These are phyloP conservation scores for Euphorbia celastroides DNA, from an alignment of 441 rosid genomes.

Conservation along the genomic window DNA sequence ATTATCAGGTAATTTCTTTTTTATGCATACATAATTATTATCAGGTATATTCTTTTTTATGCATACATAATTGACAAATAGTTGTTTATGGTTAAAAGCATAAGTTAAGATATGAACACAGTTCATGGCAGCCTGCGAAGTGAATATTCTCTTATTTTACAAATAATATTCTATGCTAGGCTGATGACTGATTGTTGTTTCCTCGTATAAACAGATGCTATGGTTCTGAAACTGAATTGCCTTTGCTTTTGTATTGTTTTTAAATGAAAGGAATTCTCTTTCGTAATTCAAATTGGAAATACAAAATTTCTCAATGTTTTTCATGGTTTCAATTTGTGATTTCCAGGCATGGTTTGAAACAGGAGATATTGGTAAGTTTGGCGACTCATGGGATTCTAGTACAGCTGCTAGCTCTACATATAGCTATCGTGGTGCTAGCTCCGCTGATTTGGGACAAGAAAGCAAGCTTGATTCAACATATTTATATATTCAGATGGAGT, in stretches of 20 bases:
- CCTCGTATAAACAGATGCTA: not conserved
- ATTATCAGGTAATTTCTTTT: slow-evolving; percentile 71
- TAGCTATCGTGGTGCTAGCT: slow-evolving; percentile 49
- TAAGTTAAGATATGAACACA: not conserved
- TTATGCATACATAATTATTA: slow-evolving; percentile 12
- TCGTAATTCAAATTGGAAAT: slow-evolving; percentile 7
- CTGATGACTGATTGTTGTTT: not conserved
- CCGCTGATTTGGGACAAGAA: slow-evolving; percentile 60
- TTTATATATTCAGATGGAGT: slow-evolving; percentile 96
- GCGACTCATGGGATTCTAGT: slow-evolving; percentile 69
- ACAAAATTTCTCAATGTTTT: not conserved
- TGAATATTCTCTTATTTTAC: too few relatives aligned
- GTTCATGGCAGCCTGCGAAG: slow-evolving; percentile 4
- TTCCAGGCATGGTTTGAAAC: slow-evolving; percentile 97
- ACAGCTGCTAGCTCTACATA: slow-evolving; percentile 67
- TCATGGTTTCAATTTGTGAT: slow-evolving; percentile 31
- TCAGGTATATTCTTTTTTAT: slow-evolving; percentile 53
- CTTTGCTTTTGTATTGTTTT: not conserved
- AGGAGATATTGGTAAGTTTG: slow-evolving; percentile 65
- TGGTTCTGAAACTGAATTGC: not conserved
- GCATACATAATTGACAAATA: not conserved
- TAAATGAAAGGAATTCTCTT: not conserved
- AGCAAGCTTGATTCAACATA: slow-evolving; percentile 70
- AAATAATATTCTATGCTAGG: not conserved
- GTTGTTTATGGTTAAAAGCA: not conserved